Percentiles rank a stretch among this genome's conserved stretches.
phyloP scores from a whole-genome alignment of 1,284 basidiomycete species.

The Earliella scabrosa region DNA sequence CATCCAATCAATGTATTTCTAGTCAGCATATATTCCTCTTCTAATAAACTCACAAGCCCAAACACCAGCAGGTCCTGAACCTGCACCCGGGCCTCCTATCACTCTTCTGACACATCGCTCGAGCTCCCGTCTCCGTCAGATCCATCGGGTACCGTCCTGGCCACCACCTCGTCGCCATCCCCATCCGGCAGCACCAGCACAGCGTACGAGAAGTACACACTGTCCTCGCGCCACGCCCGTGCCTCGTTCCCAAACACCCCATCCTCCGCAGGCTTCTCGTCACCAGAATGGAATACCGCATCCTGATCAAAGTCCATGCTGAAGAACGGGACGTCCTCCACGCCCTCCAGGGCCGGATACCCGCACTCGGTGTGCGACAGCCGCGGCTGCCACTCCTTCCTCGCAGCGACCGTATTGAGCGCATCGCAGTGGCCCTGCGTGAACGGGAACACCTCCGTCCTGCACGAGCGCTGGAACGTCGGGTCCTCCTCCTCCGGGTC shows the following conservation, averaged over 20 bases:
- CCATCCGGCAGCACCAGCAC: constrained; percentile 19
- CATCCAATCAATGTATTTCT: too few relatives aligned
- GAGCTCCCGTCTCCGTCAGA: too few relatives aligned
- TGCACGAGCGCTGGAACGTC: constrained; percentile 9
- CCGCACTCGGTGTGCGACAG: background rate
- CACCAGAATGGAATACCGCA: constrained; percentile 18
- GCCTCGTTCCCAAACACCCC: constrained; percentile 35
- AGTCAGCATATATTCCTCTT: too few relatives aligned
- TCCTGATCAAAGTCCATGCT: constrained; percentile 17
- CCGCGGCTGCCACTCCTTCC: background rate
- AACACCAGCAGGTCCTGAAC: too few relatives aligned
- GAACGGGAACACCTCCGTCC: constrained; percentile 28
- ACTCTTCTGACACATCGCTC: too few relatives aligned
- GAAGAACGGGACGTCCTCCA: constrained; percentile 31
- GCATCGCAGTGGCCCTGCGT: constrained; percentile 32
- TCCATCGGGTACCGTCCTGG: too few relatives aligned
- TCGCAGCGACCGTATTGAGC: background rate
- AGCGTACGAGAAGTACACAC: constrained; percentile 36
- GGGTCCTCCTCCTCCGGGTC: background rate
- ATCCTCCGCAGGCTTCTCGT: constrained; percentile 18
- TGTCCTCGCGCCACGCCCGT: constrained; percentile 28
- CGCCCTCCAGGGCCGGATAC: constrained; percentile 13
- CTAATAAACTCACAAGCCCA: too few relatives aligned
- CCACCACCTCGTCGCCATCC: too few relatives aligned
- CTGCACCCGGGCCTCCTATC: too few relatives aligned